These are phyloP conservation scores for Porcisia deanei DNA, from an alignment of 208 protist genomes.

Conservation along the genomic window DNA sequence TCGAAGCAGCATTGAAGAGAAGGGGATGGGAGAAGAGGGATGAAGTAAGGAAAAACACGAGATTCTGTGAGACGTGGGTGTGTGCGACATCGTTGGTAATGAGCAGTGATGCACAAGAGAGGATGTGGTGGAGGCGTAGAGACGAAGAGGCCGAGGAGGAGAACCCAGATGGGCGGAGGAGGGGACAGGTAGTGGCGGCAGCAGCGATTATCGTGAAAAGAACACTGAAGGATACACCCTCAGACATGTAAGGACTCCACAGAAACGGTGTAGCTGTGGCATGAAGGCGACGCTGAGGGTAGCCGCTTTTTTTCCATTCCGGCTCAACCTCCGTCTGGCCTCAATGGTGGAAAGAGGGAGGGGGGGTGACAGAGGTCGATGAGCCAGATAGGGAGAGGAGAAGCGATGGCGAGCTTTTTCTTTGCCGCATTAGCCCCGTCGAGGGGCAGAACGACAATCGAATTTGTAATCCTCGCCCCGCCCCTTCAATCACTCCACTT, in stretches of 20 bases:
- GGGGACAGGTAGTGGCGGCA: neutral
- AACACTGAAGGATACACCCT: neutral
- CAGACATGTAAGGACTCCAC: no score
- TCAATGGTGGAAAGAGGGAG: neutral
- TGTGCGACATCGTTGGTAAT: neutral
- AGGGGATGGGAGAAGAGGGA: neutral
- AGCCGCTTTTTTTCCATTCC: neutral
- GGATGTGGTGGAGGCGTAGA: neutral
- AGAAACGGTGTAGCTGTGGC: neutral
- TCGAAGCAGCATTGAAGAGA: conserved; percentile 7
- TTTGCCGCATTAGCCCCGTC: neutral
- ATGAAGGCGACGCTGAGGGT: no score
- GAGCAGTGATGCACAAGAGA: neutral
- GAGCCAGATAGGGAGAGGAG: neutral
- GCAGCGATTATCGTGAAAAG: neutral
- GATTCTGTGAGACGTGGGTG: no score
- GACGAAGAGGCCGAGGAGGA: neutral
- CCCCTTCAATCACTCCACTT: neutral
- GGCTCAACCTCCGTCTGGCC: neutral
- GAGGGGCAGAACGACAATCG: neutral
- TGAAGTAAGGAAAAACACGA: neutral
- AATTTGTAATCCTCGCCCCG: neutral
- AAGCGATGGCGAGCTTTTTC: neutral
- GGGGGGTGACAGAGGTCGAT: neutral
- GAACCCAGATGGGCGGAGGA: neutral